A percentile compares a stretch with the other conserved stretches of the same genome.
Conservation (phyloP, 306 rosid species). For the Delonix regia region DNA sequence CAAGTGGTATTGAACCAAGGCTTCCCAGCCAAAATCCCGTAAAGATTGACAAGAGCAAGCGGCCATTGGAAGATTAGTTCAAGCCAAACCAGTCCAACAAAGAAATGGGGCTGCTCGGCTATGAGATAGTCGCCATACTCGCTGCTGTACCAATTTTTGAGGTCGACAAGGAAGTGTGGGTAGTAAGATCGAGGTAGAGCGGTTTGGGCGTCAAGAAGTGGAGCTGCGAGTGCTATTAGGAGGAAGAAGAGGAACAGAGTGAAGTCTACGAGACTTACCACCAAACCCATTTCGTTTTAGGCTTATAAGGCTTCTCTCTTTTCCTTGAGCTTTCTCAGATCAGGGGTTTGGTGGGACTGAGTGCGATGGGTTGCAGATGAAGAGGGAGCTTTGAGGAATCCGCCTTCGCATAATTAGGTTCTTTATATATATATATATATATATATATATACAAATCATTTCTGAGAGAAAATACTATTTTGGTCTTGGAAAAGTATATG, state of each 20-base stretch:
- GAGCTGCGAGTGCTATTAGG: constrained; percentile 48
- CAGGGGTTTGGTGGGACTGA: not conserved
- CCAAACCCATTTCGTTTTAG: constrained; percentile 49
- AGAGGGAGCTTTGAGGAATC: constrained; percentile 25
- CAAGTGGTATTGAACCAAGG: constrained; percentile 81
- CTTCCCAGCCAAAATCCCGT: constrained; percentile 55
- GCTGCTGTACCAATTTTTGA: constrained; percentile 49
- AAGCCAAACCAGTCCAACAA: constrained; percentile 68
- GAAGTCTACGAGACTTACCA: constrained; percentile 57
- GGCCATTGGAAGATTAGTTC: constrained; percentile 87
- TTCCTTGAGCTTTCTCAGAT: not conserved
- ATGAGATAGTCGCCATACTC: constrained; percentile 61
- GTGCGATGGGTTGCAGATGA: constrained; percentile 10
- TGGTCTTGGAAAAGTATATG: too few relatives aligned
- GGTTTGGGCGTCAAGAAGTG: constrained; percentile 62
- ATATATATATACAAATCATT: too few relatives aligned
- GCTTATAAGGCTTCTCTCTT: not conserved
- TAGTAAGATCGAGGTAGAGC: constrained; percentile 51
- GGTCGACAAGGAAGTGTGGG: constrained; percentile 50
- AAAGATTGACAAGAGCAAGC: constrained; percentile 57
- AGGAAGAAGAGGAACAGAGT: constrained; percentile 58
- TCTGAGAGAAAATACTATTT: too few relatives aligned
- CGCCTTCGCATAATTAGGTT: not conserved
- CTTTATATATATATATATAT: too few relatives aligned
- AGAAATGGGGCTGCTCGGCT: constrained; percentile 61